Evolutionary conservation across 2,329 filamentous ascomycete species (phyloP), one percentile per base, ranked within the genome.

Genomic region (Boeremia exigua): DNA sequence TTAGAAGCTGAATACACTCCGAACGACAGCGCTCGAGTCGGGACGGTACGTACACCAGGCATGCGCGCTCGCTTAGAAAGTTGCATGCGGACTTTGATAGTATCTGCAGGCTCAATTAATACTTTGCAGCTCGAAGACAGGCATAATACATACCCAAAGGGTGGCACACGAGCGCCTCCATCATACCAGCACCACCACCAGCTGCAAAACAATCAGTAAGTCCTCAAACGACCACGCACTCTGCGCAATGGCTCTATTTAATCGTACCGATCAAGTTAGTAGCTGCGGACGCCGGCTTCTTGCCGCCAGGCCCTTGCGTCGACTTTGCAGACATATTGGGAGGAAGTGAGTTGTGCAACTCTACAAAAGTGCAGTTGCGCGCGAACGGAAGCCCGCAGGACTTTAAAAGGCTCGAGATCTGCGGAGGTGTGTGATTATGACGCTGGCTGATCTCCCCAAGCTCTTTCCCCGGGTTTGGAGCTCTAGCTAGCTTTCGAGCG

Each of bases 81-180:
- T 81, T 99, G 95, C 96, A 99, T 99, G 68, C 95, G 92, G 60
- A 99, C 95, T 85, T 99, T 97, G 82, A 98, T 96, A 57, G 93
- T 97, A 78, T 97, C 92, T 90, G 57, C 27, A n/a, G n/a, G 3
- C 42, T 12, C 29, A 51, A 39, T 76, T 29, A 75, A 68, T n/a
- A 34, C 43, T 32, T 34, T 38, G 36, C n/a, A 5, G 11, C 9
- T 6, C 29, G 7, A 6, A 10, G 3, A 14, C 10, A n/a, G n/a
- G 29, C 33, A 7, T 4, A 47, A 25, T 14, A 67, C 83, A 69
- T 84, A 94, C 90, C 90, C 56, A 98, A 85, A 60, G 95, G 95
- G 82, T 99, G 95, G 78, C 95, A 99, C 49, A 82, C 92, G 60
- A 99, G 87, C 44, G 95, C 95, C 80, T 99, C 95, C 93, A 98